Conservation (phyloP, 306 rosid genomes). For the Psophocarpus tetragonolobus region DNA sequence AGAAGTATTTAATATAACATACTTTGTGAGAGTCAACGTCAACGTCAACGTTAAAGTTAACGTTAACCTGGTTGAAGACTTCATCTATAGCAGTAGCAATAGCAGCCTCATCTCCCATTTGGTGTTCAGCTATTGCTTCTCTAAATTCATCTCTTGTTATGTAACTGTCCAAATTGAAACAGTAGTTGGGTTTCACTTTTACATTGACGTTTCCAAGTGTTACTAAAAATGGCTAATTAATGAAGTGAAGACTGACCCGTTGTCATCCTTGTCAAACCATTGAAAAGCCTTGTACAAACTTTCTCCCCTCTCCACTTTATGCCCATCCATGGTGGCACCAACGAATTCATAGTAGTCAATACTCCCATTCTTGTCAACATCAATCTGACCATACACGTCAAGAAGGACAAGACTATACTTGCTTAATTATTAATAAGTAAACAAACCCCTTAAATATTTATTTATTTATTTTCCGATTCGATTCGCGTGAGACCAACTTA, state of each 20-base stretch:
- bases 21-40: slow-evolving; percentile 83
- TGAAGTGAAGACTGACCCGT: slow-evolving; percentile 54
- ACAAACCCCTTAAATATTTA: background rate
- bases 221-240: background rate
- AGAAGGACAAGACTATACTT: background rate
- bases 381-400: slow-evolving; percentile 55
- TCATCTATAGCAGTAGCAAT: slow-evolving; percentile 76
- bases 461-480: too few species aligned
- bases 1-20: background rate
- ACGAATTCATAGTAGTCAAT: slow-evolving; percentile 81
- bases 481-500: slow-evolving; percentile 36
- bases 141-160: slow-evolving; percentile 82
- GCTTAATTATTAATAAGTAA: background rate
- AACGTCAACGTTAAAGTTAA: too few species aligned
- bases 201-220: too few species aligned
- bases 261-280: slow-evolving; percentile 76
- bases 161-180: slow-evolving; percentile 47
- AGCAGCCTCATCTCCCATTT: slow-evolving; percentile 80
- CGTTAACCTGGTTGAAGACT: slow-evolving; percentile 62
- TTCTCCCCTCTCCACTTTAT: slow-evolving; percentile 72
- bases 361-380: slow-evolving; percentile 66
- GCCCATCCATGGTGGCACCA: slow-evolving; percentile 91
- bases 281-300: slow-evolving; percentile 71
- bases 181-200: too few species aligned
- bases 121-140: slow-evolving; percentile 71